Base-by-base conservation (phyloP, 2,329 filamentous ascomycete species). In the Exophiala spinifera region DNA sequence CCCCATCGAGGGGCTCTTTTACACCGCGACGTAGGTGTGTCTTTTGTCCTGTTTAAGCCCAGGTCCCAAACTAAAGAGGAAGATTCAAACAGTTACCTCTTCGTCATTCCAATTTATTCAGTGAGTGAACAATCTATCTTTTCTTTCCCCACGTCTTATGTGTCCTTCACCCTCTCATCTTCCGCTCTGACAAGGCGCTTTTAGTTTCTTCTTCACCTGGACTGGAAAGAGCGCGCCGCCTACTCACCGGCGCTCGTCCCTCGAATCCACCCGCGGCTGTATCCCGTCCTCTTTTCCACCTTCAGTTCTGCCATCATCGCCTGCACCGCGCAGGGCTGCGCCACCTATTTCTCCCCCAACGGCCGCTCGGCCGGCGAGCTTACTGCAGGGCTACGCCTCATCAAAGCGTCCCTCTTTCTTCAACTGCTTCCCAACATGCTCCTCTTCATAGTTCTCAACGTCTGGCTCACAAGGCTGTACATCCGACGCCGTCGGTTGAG, bases 11-110 rank as follows among this genome's bases (percentile, higher is more conserved):
- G 55, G 55, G 14, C 44, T 58, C 1, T 58, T 58, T 19, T 61
- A 61, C 39, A 56, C 47, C 37, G 56, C 58, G 40, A 49, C 43
- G 58, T 56, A 25, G 46, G 54, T 25, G 42, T 45, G 23, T n/a
- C n/a, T n/a, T n/a, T n/a, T 25, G 20, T 45, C 42, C 15, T 45
- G 42, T 25, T 25, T 8, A 4, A 25, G 23, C 23, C 23, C 23
- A 8, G 23, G 8, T 5, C 8, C 23, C n/a, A n/a, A 25, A 25
- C 23, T 25, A 8, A 25, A 25, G 23, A 25, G 5, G 23, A 25
- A n/a, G n/a, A n/a, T 25, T 25, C 31, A 13, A 52, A 25, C 23
- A 25, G 23, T 25, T 25, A 25, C 23, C 4, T 25, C 23, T 25
- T 58, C 15, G 46, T 51, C 8, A 28, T 58, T 11, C 55, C 55